Evolutionary conservation across 2,329 filamentous ascomycete species (phyloP), one percentile per base, ranked within the genome.

Genomic region (Hypocreales sp.): DNA sequence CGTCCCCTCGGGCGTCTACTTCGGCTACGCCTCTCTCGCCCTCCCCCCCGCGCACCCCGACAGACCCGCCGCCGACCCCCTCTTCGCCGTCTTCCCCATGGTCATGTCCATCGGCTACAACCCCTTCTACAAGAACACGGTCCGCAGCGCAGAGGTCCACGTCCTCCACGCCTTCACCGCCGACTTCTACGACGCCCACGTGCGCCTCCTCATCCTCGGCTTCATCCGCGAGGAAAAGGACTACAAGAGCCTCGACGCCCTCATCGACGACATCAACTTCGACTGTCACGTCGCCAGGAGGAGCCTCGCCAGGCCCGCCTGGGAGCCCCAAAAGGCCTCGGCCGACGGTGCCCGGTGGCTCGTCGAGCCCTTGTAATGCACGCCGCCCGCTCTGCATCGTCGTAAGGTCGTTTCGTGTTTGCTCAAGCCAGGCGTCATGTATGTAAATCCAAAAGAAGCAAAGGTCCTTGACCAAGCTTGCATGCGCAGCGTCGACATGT

Each of bases 41-140:
- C 63, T 77, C 8, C 59, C 67, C 0, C 2, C 50, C 1, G 32
- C 47, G 2, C 64, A 69, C 40, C 59, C 66, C 1, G 52, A 66
- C 39, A 42, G 38, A 25, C 35, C 34, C 9, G n/a, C 24, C 24
- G 15, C 25, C 20, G 20, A 11, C 8, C 20, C 14, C 26, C 18
- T 51, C 37, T n/a, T n/a, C n/a, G 30, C 38, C 32, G 60, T 90
- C 31, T 82, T 77, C 52, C 82, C 82, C 1, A 90, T 92, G 67
- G 84, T 92, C 38, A 80, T 94, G 76, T 82, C 74, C 34, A 87
- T 94, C 39, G 90, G 90, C 24, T 95, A 86, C 67, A 98, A 95
- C 55, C 90, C 90, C 0, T 95, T 86, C 57, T 98, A 93, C 67
- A 84, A 86, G 50, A 95, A 98, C 63, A 75, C 67, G 5, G 72